These are phyloP conservation scores for Zelonia costaricensis DNA, from an alignment of 208 protist genomes.

Conservation along the genomic window DNA sequence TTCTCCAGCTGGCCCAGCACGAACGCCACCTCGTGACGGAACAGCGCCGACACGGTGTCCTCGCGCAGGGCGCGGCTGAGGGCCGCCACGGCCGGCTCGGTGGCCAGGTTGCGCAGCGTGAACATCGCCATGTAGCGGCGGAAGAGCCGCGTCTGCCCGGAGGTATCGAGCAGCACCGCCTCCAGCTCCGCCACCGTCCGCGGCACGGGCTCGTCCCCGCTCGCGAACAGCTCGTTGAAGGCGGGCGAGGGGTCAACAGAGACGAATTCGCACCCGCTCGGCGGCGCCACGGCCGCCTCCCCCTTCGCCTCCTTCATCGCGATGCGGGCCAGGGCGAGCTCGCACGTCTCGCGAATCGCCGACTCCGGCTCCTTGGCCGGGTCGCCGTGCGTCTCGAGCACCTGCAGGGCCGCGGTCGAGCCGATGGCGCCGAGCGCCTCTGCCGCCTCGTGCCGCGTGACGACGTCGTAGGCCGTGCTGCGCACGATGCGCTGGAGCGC, in stretches of 20 bases:
- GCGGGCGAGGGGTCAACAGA: conserved; percentile 94
- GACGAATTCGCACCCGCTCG: conserved; percentile 65
- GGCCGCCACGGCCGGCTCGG: conserved; percentile 60
- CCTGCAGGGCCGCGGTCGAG: conserved; percentile 31
- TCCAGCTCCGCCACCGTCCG: conserved; percentile 57
- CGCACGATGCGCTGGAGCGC: conserved; percentile 79
- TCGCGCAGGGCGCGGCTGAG: conserved; percentile 87
- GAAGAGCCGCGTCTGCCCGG: conserved; percentile 81
- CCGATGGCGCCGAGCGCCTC: conserved; percentile 94
- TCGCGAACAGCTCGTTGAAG: conserved; percentile 33
- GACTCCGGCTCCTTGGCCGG: conserved; percentile 51
- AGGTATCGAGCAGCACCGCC: conserved; percentile 66
- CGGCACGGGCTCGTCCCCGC: conserved; percentile 30
- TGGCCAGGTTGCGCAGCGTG: conserved; percentile 90
- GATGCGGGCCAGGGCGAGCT: conserved; percentile 88
- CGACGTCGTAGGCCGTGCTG: conserved; percentile 83
- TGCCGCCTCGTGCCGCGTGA: conserved; percentile 97
- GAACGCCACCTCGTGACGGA: conserved; percentile 98
- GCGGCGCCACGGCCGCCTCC: conserved; percentile 46
- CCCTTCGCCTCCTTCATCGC: conserved; percentile 57
- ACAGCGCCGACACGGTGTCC: conserved; percentile 89
- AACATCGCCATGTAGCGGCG: conserved; percentile 97
- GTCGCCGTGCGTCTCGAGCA: conserved; percentile 55
- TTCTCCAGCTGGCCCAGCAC: conserved; percentile 97
- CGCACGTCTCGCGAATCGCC: conserved; percentile 94